Evolutionary conservation across 106 monocot genomes (phyloP), one percentile per base, ranked within the genome.

Genomic region (Agapanthus africanus): DNA sequence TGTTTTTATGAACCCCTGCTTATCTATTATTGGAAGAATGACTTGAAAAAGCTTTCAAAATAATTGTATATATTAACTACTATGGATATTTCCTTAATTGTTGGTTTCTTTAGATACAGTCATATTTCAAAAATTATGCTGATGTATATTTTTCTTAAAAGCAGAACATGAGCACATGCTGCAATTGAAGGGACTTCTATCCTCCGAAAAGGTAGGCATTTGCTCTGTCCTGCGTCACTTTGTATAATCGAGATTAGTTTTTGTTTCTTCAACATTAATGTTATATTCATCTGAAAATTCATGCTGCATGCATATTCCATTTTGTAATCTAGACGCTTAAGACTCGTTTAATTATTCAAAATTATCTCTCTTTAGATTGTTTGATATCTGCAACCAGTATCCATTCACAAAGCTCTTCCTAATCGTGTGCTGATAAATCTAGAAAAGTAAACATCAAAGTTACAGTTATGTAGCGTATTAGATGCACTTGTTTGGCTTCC

Each of bases 141-240:
- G 37, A 52, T 38, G 30, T 11, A 32, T 72, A 34, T 13, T 15
- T 49, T 61, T 44, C 36, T 57, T 50, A 66, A 25, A 56, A 65
- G 1, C 46, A 85, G 85, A 76, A 70, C 81, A 78, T 79, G 75
- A 81, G 34, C 74, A 10, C 37, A 67, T 62, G 6, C 42, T 49
- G 59, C 78, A 66, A 36, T 60, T 81, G 56, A 73, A 69, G 65
- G 72, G 49, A 62, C 37, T 63, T 46, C 60, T 85, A 34, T 78
- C 78, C 3, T 78, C 72, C 39, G 85, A 85, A 72, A 85, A 56
- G 69, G 85, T 85, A 69, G n/a, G 35, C 18, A 34, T 13, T 26
- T 16, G 11, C 35, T 13, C 35, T 16, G 5, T 52, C 52, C 5
- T 52, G 1, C n/a, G 25, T 9, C n/a, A 52, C 2, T 52, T 52